A percentile compares a stretch with the other conserved stretches of the same genome.
phyloP scores from a whole-genome alignment of 2,329 filamentous ascomycete species.

The Huntiella bhutanensis region DNA sequence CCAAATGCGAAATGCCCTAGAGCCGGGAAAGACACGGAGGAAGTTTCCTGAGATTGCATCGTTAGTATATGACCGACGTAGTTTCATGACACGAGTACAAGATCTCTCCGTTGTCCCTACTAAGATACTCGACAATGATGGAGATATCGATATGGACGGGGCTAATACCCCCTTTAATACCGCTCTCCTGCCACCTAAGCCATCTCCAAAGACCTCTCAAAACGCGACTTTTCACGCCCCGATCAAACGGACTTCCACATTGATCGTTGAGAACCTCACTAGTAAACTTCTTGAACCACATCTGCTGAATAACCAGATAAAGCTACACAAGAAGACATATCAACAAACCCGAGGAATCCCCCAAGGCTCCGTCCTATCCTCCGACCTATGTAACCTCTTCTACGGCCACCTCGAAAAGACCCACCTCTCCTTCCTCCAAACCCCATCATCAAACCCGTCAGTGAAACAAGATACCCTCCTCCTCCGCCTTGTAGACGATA shows the following conservation, averaged over 20 bases:
- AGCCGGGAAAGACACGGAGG: slow-evolving; percentile 22
- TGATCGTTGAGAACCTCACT: slow-evolving; percentile 36
- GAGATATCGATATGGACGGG: background rate
- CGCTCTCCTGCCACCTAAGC: background rate
- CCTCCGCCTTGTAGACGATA: slow-evolving; percentile 44
- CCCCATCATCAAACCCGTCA: background rate
- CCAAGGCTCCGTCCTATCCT: slow-evolving; percentile 78
- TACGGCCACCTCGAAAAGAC: slow-evolving; percentile 70
- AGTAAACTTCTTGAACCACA: slow-evolving; percentile 59
- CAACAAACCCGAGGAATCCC: slow-evolving; percentile 79
- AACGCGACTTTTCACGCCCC: slow-evolving; percentile 65
- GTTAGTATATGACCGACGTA: slow-evolving; percentile 21
- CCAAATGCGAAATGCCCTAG: slow-evolving; percentile 38
- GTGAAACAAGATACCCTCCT: background rate
- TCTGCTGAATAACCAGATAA: slow-evolving; percentile 68
- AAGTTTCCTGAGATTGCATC: slow-evolving; percentile 36
- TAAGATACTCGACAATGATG: background rate
- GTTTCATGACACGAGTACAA: slow-evolving; percentile 28
- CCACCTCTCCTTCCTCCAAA: slow-evolving; percentile 44
- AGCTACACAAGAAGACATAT: slow-evolving; percentile 75
- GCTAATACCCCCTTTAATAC: background rate
- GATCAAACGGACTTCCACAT: slow-evolving; percentile 32
- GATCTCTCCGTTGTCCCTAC: background rate
- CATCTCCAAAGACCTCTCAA: too few species aligned
- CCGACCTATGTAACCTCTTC: slow-evolving; percentile 82